Evolutionary conservation across 495 filamentous ascomycete genomes (phyloP).

Genomic region (Schizothecium vesticola): DNA sequence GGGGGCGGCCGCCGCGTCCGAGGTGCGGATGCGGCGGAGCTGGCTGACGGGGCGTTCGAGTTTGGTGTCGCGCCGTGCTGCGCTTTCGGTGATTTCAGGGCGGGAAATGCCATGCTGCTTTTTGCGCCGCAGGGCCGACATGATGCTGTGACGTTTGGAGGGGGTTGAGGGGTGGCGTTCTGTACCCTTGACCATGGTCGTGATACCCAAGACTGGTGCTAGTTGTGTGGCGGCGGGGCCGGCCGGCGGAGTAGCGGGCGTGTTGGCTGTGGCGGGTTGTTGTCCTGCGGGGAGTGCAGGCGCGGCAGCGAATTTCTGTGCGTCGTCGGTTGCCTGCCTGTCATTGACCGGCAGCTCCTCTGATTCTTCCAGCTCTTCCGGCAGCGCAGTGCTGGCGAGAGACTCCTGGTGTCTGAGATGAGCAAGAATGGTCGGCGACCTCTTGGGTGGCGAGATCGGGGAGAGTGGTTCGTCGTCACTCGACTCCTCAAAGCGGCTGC

Average conservation of each 20-base stretch:
- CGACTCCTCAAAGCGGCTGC: conserved; percentile 75
- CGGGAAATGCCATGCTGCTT: conserved; percentile 42
- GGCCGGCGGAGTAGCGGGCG: conserved; percentile 1
- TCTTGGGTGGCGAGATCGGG: conserved; percentile 18
- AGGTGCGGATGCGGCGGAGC: conserved; percentile 26
- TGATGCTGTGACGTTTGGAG: conserved; percentile 31
- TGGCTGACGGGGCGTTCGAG: conserved; percentile 45
- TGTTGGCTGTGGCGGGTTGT: neutral
- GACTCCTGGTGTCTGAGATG: conserved; percentile 16
- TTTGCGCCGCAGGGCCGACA: conserved; percentile 44
- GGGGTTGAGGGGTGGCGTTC: conserved; percentile 9
- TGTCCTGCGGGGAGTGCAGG: neutral
- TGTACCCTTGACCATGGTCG: neutral
- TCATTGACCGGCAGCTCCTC: conserved; percentile 27
- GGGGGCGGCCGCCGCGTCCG: neutral
- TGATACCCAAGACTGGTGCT: conserved; percentile 11
- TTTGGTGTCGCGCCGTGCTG: conserved; percentile 46
- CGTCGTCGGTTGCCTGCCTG: conserved; percentile 5
- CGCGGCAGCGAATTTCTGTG: neutral
- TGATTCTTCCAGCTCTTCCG: conserved; percentile 36
- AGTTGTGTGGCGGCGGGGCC: conserved; percentile 18
- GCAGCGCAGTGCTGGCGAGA: conserved; percentile 25
- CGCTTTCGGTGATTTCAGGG: conserved; percentile 39
- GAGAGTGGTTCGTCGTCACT: conserved; percentile 60
- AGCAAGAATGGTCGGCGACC: neutral